These are phyloP conservation scores for Barbatosphaeria neglecta DNA, from an alignment of 495 filamentous ascomycete species.

Conservation along the genomic window DNA sequence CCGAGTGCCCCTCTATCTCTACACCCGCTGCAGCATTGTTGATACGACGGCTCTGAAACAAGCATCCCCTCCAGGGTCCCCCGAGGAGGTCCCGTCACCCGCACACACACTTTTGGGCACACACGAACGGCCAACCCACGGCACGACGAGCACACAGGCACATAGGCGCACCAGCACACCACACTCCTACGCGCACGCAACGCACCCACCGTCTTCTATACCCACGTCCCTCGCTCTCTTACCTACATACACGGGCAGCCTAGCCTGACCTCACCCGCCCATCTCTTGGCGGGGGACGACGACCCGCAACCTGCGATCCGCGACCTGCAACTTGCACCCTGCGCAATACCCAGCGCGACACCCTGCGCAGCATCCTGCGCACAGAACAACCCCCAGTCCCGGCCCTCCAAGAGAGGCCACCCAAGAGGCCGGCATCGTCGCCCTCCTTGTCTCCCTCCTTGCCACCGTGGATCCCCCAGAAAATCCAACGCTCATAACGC, in stretches of 20 bases:
- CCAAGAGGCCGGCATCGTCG: no score
- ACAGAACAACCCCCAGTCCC: background rate
- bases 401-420: no score
- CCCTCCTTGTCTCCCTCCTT: background rate
- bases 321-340: no score
- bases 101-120: slow-evolving; percentile 2
- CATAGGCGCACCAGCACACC: no score
- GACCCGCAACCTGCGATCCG: no score
- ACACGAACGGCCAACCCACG: slow-evolving; percentile 6
- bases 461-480: slow-evolving; percentile 1
- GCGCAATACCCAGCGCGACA: background rate
- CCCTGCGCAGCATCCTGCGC: background rate
- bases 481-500: background rate
- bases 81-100: slow-evolving; percentile 8
- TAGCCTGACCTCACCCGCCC: background rate
- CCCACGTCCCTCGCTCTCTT: no score
- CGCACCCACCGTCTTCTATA: background rate
- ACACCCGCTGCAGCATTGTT: slow-evolving; percentile 18
- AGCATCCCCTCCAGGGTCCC: slow-evolving; percentile 7
- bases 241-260: no score
- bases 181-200: background rate
- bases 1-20: slow-evolving; percentile 6
- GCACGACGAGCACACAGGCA: no score
- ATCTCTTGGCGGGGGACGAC: background rate
- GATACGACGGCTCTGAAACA: slow-evolving; percentile 25